These are phyloP conservation scores for Chiua virens DNA, from an alignment of 768 basidiomycete species.

Conservation along the genomic window DNA sequence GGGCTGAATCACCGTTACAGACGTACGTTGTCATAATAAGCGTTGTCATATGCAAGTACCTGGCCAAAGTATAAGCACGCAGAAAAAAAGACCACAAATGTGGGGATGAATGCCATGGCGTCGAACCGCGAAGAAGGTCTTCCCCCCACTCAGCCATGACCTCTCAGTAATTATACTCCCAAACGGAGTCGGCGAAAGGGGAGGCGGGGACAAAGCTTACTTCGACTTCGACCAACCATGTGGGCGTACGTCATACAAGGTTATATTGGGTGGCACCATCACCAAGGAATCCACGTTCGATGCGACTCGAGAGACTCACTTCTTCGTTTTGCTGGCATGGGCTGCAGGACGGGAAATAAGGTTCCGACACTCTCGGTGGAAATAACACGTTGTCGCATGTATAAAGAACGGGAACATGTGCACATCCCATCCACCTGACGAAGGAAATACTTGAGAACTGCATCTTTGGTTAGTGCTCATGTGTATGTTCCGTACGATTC, in stretches of 20 bases:
- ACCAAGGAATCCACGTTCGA: constrained; percentile 6
- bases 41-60: constrained; percentile 51
- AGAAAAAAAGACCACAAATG: constrained; percentile 1
- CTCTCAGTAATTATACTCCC: constrained; percentile 19
- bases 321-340: constrained; percentile 10
- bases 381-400: not conserved
- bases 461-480: constrained; percentile 7
- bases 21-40: constrained; percentile 63
- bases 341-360: not conserved
- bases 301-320: not conserved
- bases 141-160: not conserved
- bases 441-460: not conserved
- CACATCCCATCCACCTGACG: constrained; percentile 16
- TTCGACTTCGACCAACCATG: constrained; percentile 8
- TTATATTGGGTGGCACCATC: constrained; percentile 14
- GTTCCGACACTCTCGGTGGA: not conserved
- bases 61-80: constrained; percentile 10
- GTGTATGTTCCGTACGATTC: constrained; percentile 3
- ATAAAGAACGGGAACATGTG: constrained; percentile 9
- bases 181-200: not conserved
- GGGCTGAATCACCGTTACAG: not conserved
- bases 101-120: constrained; percentile 11
- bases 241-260: constrained; percentile 6
- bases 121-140: not conserved
- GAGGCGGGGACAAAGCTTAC: not conserved